Evolutionary conservation across 495 filamentous ascomycete genomes (phyloP).

Genomic region (Sabuloglossum arenarium): DNA sequence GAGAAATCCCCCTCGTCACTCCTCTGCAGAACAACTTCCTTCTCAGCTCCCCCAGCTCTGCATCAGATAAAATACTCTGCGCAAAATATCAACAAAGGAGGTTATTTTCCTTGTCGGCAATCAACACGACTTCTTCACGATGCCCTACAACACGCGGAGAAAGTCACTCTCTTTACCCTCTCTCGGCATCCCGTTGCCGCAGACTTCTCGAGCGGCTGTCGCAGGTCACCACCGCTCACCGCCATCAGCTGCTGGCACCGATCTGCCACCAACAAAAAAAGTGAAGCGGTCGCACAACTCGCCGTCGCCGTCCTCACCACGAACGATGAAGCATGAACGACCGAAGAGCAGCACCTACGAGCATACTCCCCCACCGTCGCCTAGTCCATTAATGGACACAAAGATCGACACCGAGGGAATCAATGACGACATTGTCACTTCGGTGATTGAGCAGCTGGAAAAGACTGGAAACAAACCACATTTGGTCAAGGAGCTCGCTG

Average conservation of each 20-base stretch:
- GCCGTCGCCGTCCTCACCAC: constrained; percentile 5
- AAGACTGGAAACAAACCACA: constrained; percentile 85
- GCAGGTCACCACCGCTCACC: constrained; percentile 32
- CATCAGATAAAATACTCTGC: not conserved
- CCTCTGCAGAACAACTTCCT: constrained; percentile 1
- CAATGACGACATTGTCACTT: constrained; percentile 87
- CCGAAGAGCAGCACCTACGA: constrained; percentile 31
- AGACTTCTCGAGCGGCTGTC: constrained; percentile 37
- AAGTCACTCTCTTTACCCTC: constrained; percentile 90
- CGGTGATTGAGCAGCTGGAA: constrained; percentile 76
- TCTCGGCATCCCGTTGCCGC: constrained; percentile 79
- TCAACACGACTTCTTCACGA: constrained; percentile 24
- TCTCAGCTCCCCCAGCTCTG: not conserved
- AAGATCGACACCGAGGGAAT: constrained; percentile 77
- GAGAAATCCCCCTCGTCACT: not conserved
- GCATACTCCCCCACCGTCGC: constrained; percentile 76
- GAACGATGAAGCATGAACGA: constrained; percentile 20
- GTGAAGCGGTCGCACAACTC: constrained; percentile 61
- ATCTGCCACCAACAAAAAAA: constrained; percentile 56
- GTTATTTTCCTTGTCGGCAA: not conserved
- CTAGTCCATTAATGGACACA: constrained; percentile 30
- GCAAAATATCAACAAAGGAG: not conserved
- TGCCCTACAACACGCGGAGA: constrained; percentile 96
- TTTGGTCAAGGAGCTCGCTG: constrained; percentile 81
- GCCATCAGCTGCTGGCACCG: constrained; percentile 31